Evolutionary conservation across 75 land plant species (phyloP).

Genomic region (Cupressus sempervirens): DNA sequence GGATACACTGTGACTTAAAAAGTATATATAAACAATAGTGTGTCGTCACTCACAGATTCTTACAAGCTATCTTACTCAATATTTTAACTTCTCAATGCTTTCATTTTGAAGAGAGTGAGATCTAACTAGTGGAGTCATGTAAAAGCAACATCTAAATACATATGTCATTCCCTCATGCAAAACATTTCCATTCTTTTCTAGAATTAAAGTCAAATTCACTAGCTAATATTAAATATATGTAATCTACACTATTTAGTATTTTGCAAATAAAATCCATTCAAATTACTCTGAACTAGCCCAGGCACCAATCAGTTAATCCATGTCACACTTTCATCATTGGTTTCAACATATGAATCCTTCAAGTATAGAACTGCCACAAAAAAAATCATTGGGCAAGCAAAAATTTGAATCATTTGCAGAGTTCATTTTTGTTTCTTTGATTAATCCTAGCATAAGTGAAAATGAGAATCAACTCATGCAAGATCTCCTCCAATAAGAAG

Average conservation of each 20-base stretch:
- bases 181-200: too few species aligned
- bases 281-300: neutral
- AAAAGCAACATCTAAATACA: too few species aligned
- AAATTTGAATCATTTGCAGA: neutral
- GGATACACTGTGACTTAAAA: too few species aligned
- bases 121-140: too few species aligned
- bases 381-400: neutral
- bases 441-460: neutral
- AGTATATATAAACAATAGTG: too few species aligned
- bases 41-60: too few species aligned
- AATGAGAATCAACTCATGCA: constrained; percentile 59
- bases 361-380: neutral
- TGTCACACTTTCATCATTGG: neutral
- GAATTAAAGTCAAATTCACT: too few species aligned
- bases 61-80: too few species aligned
- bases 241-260: neutral
- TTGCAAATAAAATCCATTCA: neutral
- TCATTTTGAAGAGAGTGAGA: too few species aligned
- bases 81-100: too few species aligned
- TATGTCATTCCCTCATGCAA: too few species aligned
- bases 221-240: neutral
- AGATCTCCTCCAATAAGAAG: constrained; percentile 96
- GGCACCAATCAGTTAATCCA: neutral
- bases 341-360: neutral
- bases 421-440: neutral